phyloP scores from a whole-genome alignment of 2,329 filamentous ascomycete species.

The Stemphylium vesicarium region DNA sequence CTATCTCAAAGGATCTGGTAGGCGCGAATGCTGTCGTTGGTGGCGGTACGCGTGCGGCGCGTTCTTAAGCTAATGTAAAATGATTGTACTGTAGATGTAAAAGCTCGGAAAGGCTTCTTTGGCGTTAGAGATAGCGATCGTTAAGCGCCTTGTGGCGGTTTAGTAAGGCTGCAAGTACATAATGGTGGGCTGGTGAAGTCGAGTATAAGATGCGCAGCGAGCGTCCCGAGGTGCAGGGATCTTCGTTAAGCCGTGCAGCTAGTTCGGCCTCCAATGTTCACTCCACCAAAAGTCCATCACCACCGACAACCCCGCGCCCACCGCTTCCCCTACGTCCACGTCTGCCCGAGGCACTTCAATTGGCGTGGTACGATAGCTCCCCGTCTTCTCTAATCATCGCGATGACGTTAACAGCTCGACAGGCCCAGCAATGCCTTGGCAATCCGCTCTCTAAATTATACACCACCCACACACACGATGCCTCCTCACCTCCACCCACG shows the following conservation, averaged over 20 bases:
- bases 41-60: conserved; percentile 12
- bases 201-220: conserved; percentile 11
- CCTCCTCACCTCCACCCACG: conserved; percentile 87
- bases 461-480: conserved; percentile 58
- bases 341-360: conserved; percentile 40
- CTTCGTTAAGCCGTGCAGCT: conserved; percentile 12
- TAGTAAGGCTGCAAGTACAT: background rate
- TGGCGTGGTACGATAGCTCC: conserved; percentile 26
- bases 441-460: conserved; percentile 22
- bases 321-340: conserved; percentile 12
- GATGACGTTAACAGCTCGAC: conserved; percentile 20
- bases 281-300: conserved; percentile 36
- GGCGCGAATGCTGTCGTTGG: conserved; percentile 12
- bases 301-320: conserved; percentile 28
- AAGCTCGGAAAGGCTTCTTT: background rate
- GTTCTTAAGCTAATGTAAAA: background rate
- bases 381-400: background rate
- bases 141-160: background rate
- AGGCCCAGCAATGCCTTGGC: conserved; percentile 41
- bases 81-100: background rate
- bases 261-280: conserved; percentile 13
- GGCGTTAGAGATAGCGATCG: conserved; percentile 2
- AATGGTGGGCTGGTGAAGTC: conserved; percentile 12
- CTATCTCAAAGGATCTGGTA: conserved; percentile 1
- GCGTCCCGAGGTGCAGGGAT: conserved; percentile 20